Evolutionary conservation across 2,329 filamentous ascomycete genomes (phyloP).

Genomic region (Beauveria asiatica): DNA sequence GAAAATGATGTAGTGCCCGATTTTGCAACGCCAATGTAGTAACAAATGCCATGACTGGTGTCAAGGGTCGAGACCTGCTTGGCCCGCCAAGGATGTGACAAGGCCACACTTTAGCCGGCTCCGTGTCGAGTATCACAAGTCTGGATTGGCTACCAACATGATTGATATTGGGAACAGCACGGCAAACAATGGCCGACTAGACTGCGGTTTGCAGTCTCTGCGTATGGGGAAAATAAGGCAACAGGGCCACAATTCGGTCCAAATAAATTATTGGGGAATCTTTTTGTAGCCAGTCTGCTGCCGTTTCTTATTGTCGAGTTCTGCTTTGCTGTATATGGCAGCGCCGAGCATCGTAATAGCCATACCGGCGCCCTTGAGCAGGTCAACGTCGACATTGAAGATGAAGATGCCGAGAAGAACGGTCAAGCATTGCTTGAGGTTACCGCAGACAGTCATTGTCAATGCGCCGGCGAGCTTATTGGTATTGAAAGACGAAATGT

Average conservation of each 20-base stretch:
- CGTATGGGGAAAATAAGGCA: neutral
- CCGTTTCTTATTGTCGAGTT: conserved; percentile 39
- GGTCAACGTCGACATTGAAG: conserved; percentile 41
- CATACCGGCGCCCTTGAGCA: conserved; percentile 49
- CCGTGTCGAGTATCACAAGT: neutral
- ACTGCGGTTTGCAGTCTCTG: neutral
- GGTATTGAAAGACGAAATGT: conserved; percentile 48
- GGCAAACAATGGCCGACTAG: neutral
- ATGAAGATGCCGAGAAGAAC: conserved; percentile 45
- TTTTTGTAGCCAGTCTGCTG: conserved; percentile 26
- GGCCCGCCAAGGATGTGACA: neutral
- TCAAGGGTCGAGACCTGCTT: neutral
- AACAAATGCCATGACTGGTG: neutral
- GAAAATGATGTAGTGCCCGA: neutral
- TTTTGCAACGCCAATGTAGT: conserved; percentile 1
- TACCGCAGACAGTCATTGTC: conserved; percentile 52
- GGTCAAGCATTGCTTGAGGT: conserved; percentile 50
- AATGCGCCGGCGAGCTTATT: conserved; percentile 50
- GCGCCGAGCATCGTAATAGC: conserved; percentile 45
- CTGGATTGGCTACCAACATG: neutral
- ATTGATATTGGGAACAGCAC: neutral
- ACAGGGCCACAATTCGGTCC: neutral
- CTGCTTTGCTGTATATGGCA: conserved; percentile 49
- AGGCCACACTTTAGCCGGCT: neutral
- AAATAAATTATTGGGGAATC: conserved; percentile 17